Conservation (phyloP, 352 stramenopile genomes). For the Phytophthora lateralis region DNA sequence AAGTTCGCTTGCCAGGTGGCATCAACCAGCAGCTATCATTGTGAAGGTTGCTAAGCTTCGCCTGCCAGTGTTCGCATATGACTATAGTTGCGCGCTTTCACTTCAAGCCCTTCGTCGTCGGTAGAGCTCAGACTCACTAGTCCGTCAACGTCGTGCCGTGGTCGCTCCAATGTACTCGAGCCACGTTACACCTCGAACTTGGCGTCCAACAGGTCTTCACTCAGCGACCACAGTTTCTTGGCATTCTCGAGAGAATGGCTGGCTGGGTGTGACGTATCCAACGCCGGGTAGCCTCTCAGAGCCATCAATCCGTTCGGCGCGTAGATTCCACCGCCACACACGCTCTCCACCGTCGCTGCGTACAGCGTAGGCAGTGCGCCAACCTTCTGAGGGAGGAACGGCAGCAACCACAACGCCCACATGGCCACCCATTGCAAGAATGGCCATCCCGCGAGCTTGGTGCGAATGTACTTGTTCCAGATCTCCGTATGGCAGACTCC, state of each 20-base stretch:
- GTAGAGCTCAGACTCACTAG: too few relatives aligned
- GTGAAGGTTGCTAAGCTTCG: not conserved
- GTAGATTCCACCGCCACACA: slow-evolving; percentile 34
- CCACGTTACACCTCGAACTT: slow-evolving; percentile 34
- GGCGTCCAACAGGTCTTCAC: slow-evolving; percentile 38
- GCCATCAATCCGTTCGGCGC: slow-evolving; percentile 37
- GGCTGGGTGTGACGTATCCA: slow-evolving; percentile 39
- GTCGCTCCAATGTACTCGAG: not conserved
- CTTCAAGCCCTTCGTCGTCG: not conserved
- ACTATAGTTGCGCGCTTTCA: slow-evolving; percentile 1
- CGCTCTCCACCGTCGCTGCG: slow-evolving; percentile 41
- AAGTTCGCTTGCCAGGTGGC: not conserved
- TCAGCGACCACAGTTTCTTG: slow-evolving; percentile 48
- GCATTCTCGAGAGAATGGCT: slow-evolving; percentile 39
- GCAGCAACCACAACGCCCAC: slow-evolving; percentile 39
- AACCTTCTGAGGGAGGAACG: slow-evolving; percentile 42
- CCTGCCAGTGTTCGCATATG: not conserved
- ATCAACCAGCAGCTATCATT: slow-evolving; percentile 4
- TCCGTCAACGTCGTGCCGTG: too few relatives aligned
- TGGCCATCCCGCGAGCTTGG: slow-evolving; percentile 37
- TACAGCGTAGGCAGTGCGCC: slow-evolving; percentile 56
- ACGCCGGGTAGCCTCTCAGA: slow-evolving; percentile 46
- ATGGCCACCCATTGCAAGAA: slow-evolving; percentile 54
- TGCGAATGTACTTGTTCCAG: slow-evolving; percentile 41
- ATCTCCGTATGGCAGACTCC: slow-evolving; percentile 45